A percentile compares a stretch with the other conserved stretches of the same genome.
Evolutionary conservation across 306 rosid genomes (phyloP).

Genomic region (Prunus persica): Prunus_persica_NCBIv2 NC_034009.1:46979001-46979500

Average conservation of each 20-base stretch:
- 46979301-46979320: neutral
- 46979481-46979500: no score
- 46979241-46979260: neutral
- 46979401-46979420: neutral
- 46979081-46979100: neutral
- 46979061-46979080: neutral
- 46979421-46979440: no score
- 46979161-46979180: neutral
- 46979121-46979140: neutral
- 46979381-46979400: neutral
- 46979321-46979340: neutral
- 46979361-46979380: neutral
- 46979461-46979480: no score
- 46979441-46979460: no score
- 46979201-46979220: neutral
- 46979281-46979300: no score
- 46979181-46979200: neutral
- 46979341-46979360: neutral
- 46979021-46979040: conserved; percentile 71
- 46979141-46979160: neutral
- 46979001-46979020: conserved; percentile 67
- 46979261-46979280: neutral
- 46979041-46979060: neutral
- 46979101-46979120: neutral
- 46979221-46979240: neutral